Conservation (phyloP, 345 rosid genomes). For the Cardamine occulta region DNA sequence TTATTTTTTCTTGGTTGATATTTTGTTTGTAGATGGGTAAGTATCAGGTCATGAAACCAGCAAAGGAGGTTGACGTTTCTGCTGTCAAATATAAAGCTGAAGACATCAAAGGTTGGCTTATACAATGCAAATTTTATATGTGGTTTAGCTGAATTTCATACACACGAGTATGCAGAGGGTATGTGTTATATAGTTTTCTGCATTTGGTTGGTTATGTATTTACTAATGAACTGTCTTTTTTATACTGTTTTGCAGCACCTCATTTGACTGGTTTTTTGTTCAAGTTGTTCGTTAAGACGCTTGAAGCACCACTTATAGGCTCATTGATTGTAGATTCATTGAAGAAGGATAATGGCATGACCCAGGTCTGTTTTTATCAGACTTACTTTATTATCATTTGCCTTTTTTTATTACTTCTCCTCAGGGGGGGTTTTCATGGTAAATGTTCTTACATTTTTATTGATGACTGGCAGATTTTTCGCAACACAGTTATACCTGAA, state of each 20-base stretch:
- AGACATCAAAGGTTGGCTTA: constrained; percentile 53
- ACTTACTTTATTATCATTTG: neutral
- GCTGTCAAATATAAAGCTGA: constrained; percentile 56
- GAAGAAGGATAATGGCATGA: constrained; percentile 66
- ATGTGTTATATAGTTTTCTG: neutral
- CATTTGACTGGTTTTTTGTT: constrained; percentile 70
- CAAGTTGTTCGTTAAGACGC: constrained; percentile 59
- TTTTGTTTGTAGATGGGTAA: constrained; percentile 56
- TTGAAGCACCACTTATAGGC: constrained; percentile 72
- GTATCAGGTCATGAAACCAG: constrained; percentile 60
- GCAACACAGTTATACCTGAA: constrained; percentile 73
- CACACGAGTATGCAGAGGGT: neutral
- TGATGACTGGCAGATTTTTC: constrained; percentile 55
- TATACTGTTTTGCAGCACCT: constrained; percentile 57
- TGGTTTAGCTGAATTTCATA: neutral
- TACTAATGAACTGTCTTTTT: neutral
- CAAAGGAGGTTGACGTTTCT: constrained; percentile 59
- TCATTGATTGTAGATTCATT: constrained; percentile 52
- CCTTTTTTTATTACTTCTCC: constrained; percentile 5
- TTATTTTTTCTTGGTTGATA: neutral
- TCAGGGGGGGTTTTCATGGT: neutral
- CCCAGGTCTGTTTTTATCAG: constrained; percentile 51
- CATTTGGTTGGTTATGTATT: constrained; percentile 9
- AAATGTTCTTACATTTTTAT: neutral
- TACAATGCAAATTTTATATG: constrained; percentile 13